These are phyloP conservation scores for Podaxis rugospora DNA, from an alignment of 768 basidiomycete genomes.

Conservation along the genomic window DNA sequence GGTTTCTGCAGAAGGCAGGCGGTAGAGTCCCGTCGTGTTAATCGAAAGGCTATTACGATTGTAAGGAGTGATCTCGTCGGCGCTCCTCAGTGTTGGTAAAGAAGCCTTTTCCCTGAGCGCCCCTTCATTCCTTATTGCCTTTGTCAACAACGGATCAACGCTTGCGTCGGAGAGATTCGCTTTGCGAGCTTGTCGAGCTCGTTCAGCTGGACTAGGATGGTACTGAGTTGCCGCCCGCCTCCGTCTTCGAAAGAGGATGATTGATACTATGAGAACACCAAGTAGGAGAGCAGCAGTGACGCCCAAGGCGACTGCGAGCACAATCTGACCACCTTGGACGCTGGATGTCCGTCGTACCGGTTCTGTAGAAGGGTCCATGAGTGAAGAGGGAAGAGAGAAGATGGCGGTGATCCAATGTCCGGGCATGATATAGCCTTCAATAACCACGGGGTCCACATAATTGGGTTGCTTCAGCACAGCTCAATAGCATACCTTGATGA, in stretches of 20 bases:
- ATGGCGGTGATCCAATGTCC: not conserved
- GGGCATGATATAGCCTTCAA: not conserved
- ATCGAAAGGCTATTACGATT: not conserved
- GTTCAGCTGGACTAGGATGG: not conserved
- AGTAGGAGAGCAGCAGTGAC: not conserved
- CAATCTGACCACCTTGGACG: not conserved
- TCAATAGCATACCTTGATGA: not conserved
- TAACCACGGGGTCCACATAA: not conserved
- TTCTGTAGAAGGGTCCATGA: not conserved
- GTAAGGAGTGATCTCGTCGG: not conserved
- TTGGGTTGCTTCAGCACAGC: conserved; percentile 4
- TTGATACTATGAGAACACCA: not conserved
- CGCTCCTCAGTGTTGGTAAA: not conserved
- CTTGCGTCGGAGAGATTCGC: not conserved
- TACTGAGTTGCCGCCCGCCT: not conserved
- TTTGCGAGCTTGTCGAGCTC: not conserved
- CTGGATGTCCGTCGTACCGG: not conserved
- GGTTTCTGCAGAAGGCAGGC: not conserved
- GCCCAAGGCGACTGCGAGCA: not conserved
- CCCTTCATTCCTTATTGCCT: not conserved
- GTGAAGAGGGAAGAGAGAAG: not conserved
- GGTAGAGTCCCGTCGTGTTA: not conserved
- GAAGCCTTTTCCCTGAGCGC: not conserved
- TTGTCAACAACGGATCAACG: not conserved
- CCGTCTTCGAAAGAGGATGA: not conserved